phyloP scores from a whole-genome alignment of 2,329 filamentous ascomycete genomes.

The Hypocreales sp. region DNA sequence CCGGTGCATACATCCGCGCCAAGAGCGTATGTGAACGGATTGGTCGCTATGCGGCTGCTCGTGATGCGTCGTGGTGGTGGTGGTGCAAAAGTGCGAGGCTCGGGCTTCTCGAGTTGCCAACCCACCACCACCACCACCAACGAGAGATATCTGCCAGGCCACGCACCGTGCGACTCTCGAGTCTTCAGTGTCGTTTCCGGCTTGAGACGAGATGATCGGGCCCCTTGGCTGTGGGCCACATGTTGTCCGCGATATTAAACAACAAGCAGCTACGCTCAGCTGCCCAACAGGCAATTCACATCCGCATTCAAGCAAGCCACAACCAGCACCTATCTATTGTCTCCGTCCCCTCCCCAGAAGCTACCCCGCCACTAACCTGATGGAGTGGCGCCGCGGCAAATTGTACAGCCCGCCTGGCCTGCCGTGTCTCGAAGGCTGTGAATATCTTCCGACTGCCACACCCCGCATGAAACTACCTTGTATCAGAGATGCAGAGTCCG shows the following conservation, averaged over 20 bases:
- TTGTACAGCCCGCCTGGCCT: not conserved
- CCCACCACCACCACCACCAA: not conserved
- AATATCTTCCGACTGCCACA: slow-evolving; percentile 1
- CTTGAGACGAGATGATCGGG: slow-evolving; percentile 3
- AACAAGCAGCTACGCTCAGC: not conserved
- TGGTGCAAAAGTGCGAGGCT: too few relatives aligned
- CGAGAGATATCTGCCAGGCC: slow-evolving; percentile 1
- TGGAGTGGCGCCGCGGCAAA: slow-evolving; percentile 1
- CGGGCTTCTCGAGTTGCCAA: not conserved
- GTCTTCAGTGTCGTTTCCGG: slow-evolving; percentile 2
- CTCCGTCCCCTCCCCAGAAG: slow-evolving; percentile 1
- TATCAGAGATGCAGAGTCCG: too few relatives aligned
- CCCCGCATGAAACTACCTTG: too few relatives aligned
- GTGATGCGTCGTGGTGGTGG: too few relatives aligned
- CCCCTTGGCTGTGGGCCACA: too few relatives aligned
- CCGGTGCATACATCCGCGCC: too few relatives aligned
- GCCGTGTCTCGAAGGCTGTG: not conserved
- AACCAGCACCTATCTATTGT: slow-evolving; percentile 6
- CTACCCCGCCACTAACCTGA: slow-evolving; percentile 4
- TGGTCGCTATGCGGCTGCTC: too few relatives aligned
- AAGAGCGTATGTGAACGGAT: too few relatives aligned
- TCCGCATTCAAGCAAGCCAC: slow-evolving; percentile 1
- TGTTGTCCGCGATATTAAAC: not conserved
- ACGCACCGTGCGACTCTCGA: not conserved
- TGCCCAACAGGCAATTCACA: slow-evolving; percentile 2